Conservation (phyloP, 768 basidiomycete species). For the Lactarius trivialis region DNA sequence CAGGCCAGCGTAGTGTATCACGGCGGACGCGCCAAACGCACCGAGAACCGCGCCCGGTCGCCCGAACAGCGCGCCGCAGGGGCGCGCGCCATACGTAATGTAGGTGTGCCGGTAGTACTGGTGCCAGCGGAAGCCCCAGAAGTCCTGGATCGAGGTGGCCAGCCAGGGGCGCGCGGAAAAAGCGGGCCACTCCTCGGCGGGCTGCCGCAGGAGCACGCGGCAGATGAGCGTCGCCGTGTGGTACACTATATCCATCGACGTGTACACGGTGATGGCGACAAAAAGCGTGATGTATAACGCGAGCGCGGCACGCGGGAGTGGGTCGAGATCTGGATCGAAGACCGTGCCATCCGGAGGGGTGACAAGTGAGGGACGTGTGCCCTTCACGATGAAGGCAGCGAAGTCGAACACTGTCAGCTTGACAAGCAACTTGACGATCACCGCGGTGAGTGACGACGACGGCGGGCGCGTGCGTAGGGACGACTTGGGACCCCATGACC, state of each 20-base stretch:
- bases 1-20: conserved; percentile 51
- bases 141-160: conserved; percentile 33
- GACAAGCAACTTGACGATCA: not conserved
- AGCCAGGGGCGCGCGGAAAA: conserved; percentile 34
- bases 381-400: not conserved
- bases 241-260: conserved; percentile 24
- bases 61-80: conserved; percentile 38
- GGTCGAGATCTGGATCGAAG: conserved; percentile 5
- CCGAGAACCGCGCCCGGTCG: conserved; percentile 48
- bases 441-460: not conserved
- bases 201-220: conserved; percentile 29
- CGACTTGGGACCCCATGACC: conserved; percentile 18
- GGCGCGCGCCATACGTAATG: conserved; percentile 29
- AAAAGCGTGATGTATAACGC: conserved; percentile 5
- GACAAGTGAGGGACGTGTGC: conserved; percentile 2
- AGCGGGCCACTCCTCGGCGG: conserved; percentile 32
- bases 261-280: conserved; percentile 13
- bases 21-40: conserved; percentile 51
- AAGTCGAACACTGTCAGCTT: conserved; percentile 11
- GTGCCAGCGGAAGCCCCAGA: conserved; percentile 39
- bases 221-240: conserved; percentile 24
- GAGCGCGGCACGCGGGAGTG: not conserved
- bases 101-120: conserved; percentile 32
- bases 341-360: conserved; percentile 2
- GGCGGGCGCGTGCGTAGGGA: not conserved